A percentile compares a stretch with the other conserved stretches of the same genome.
Conservation (phyloP, 352 stramenopile species). For the Phytophthora palmivora region DNA sequence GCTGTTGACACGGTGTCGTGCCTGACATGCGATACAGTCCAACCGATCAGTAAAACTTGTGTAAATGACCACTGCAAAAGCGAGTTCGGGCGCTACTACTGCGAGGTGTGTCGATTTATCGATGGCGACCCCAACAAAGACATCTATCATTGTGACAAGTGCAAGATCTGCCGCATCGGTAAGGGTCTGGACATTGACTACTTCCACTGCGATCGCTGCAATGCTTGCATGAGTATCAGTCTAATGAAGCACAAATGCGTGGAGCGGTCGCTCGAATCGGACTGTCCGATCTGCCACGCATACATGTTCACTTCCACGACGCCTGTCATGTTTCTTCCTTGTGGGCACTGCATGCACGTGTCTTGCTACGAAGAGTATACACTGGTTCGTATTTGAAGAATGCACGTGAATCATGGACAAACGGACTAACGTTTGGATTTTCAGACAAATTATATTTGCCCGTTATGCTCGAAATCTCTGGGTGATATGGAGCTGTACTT, state of each 20-base stretch:
- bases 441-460: constrained; percentile 94
- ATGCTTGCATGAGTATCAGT: constrained; percentile 96
- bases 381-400: constrained; percentile 45
- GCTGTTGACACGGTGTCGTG: constrained; percentile 95
- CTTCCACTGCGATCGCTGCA: constrained; percentile 98
- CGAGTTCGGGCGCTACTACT: constrained; percentile 95
- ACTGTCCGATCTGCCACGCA: constrained; percentile 96
- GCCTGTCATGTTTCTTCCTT: constrained; percentile 94
- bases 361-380: constrained; percentile 96
- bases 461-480: constrained; percentile 94
- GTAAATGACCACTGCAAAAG: constrained; percentile 68
- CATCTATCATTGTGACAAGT: constrained; percentile 99
- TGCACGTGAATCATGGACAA: background rate
- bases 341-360: constrained; percentile 97
- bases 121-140: constrained; percentile 93
- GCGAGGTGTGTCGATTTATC: constrained; percentile 96
- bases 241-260: constrained; percentile 94
- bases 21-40: constrained; percentile 89
- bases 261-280: constrained; percentile 94
- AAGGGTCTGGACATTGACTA: constrained; percentile 97
- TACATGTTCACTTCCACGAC: constrained; percentile 97
- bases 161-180: constrained; percentile 96
- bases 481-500: constrained; percentile 95
- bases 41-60: constrained; percentile 75
- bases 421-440: constrained; percentile 6